These are phyloP conservation scores for Pseudogymnoascus verrucosus DNA, from an alignment of 2,329 filamentous ascomycete species.

Conservation along the genomic window DNA sequence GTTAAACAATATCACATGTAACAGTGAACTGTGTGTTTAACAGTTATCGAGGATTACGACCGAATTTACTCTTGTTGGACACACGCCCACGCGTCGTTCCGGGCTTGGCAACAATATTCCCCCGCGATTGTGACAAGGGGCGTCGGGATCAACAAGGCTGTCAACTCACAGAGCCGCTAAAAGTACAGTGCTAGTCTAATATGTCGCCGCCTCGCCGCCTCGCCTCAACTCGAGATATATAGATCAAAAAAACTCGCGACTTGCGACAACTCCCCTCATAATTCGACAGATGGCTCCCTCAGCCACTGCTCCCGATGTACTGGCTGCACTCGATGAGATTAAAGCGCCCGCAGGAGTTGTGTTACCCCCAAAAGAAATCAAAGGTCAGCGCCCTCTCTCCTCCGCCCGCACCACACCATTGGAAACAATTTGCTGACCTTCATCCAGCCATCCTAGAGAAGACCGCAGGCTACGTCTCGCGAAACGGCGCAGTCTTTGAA, in stretches of 20 bases:
- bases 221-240: slow-evolving; percentile 3
- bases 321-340: slow-evolving; percentile 52
- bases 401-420: slow-evolving; percentile 26
- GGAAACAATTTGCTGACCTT: slow-evolving; percentile 18
- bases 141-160: slow-evolving; percentile 3
- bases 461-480: slow-evolving; percentile 82
- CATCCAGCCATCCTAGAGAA: slow-evolving; percentile 68
- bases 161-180: slow-evolving; percentile 1
- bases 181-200: slow-evolving; percentile 1
- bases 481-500: slow-evolving; percentile 56
- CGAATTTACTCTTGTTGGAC: neutral
- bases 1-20: neutral
- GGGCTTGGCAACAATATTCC: neutral
- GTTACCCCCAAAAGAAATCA: slow-evolving; percentile 75
- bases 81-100: neutral
- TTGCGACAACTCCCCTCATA: slow-evolving; percentile 1
- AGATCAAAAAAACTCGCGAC: neutral
- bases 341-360: slow-evolving; percentile 79
- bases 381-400: slow-evolving; percentile 37
- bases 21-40: neutral
- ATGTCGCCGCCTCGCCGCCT: slow-evolving; percentile 3
- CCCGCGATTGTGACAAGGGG: slow-evolving; percentile 2
- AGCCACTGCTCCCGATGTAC: slow-evolving; percentile 42
- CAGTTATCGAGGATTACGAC: neutral
- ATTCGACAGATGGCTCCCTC: slow-evolving; percentile 25